These are phyloP conservation scores for Tolypocladium inflatum DNA, from an alignment of 2,329 filamentous ascomycete genomes.

Conservation along the genomic window DNA sequence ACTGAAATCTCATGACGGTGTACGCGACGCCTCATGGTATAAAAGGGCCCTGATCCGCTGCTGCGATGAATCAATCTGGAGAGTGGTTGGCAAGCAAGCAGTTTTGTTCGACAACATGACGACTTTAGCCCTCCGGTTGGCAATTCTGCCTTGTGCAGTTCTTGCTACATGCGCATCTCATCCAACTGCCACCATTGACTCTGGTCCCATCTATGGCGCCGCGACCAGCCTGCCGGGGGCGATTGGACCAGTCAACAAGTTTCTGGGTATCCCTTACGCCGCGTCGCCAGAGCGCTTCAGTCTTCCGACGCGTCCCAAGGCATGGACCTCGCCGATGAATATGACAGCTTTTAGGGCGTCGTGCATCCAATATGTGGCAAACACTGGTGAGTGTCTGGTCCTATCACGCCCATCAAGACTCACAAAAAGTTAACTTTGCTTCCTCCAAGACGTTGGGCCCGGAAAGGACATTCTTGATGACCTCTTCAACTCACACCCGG, in stretches of 20 bases:
- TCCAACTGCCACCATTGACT: slow-evolving; percentile 8
- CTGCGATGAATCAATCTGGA: too few relatives aligned
- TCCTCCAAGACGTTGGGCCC: slow-evolving; percentile 11
- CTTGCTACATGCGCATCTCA: background rate
- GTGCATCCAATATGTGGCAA: slow-evolving; percentile 9
- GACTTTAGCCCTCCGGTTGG: too few relatives aligned
- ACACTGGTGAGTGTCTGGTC: slow-evolving; percentile 5
- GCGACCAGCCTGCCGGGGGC: slow-evolving; percentile 8
- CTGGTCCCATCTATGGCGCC: slow-evolving; percentile 8
- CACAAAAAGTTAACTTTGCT: background rate
- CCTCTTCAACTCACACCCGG: slow-evolving; percentile 9
- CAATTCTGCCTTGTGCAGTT: background rate
- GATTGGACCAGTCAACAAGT: slow-evolving; percentile 9
- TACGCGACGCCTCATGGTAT: too few relatives aligned
- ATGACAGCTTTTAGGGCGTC: slow-evolving; percentile 8
- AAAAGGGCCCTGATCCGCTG: too few relatives aligned
- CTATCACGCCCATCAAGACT: too few relatives aligned
- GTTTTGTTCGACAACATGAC: too few relatives aligned
- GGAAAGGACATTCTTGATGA: slow-evolving; percentile 8
- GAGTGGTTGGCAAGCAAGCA: too few relatives aligned
- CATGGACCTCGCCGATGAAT: slow-evolving; percentile 8
- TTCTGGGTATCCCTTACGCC: slow-evolving; percentile 12
- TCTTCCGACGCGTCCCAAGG: slow-evolving; percentile 3
- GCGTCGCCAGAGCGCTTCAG: slow-evolving; percentile 9
- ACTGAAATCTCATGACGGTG: too few relatives aligned